Percentiles rank a stretch among this genome's conserved stretches.
Evolutionary conservation across 345 rosid genomes (phyloP).

Genomic region (Cardiospermum halicacabum): DNA sequence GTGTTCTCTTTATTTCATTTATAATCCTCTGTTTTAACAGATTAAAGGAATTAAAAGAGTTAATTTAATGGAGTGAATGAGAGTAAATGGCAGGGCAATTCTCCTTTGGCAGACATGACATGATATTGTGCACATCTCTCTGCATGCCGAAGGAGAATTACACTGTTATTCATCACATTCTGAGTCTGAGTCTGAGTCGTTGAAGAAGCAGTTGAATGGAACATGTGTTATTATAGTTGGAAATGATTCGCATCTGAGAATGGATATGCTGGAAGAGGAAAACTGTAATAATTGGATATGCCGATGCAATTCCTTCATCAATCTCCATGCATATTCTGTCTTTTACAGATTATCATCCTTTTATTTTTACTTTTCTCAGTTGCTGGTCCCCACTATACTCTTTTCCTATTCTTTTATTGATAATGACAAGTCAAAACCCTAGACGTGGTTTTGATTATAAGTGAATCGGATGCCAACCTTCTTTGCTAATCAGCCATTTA

Average conservation of each 20-base stretch:
- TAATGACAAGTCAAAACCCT: too few species aligned
- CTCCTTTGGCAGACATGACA: conserved; percentile 53
- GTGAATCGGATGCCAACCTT: too few species aligned
- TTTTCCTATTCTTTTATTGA: too few species aligned
- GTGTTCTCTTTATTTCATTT: too few species aligned
- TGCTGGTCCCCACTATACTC: conserved; percentile 16
- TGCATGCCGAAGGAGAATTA: conserved; percentile 17
- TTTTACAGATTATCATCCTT: background rate
- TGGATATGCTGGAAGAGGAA: conserved; percentile 13
- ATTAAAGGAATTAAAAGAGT: too few species aligned
- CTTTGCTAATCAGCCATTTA: too few species aligned
- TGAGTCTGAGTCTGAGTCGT: background rate
- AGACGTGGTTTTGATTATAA: too few species aligned
- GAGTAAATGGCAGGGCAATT: conserved; percentile 52
- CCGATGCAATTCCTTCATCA: conserved; percentile 2
- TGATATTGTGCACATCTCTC: background rate
- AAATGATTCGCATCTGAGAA: conserved; percentile 10
- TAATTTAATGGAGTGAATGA: background rate
- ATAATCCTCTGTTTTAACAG: too few species aligned
- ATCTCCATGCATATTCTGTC: background rate
- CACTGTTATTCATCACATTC: conserved; percentile 15
- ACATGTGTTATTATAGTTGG: background rate
- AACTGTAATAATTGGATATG: conserved; percentile 16
- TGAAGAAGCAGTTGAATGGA: background rate
- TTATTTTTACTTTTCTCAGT: background rate